Evolutionary conservation across 1,284 basidiomycete genomes (phyloP).

Genomic region (Ceratobasidium sp.): DNA sequence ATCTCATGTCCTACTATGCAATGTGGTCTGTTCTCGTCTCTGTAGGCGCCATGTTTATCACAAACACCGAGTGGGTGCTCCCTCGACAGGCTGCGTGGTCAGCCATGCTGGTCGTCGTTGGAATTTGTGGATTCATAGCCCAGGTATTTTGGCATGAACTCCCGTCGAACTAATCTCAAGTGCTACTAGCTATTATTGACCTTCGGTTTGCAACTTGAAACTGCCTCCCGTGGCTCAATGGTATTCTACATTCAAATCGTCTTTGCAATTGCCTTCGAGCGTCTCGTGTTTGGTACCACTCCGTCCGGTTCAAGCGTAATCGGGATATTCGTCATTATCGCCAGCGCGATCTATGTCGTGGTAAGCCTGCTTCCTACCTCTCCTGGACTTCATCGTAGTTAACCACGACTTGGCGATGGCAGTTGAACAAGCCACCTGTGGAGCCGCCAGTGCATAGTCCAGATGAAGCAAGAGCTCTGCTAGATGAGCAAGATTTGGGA

Average conservation of each 20-base stretch:
- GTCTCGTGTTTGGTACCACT: conserved; percentile 61
- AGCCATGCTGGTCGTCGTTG: conserved; percentile 34
- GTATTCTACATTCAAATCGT: conserved; percentile 70
- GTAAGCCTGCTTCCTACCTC: conserved; percentile 47
- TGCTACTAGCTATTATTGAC: conserved; percentile 58
- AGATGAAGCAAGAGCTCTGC: too few species aligned
- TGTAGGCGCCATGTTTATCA: conserved; percentile 48
- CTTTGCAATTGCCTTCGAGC: conserved; percentile 64
- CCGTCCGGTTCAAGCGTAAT: conserved; percentile 62
- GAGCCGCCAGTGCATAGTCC: too few species aligned
- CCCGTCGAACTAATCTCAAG: background rate
- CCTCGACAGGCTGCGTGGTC: conserved; percentile 27
- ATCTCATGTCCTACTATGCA: conserved; percentile 55
- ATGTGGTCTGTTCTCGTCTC: conserved; percentile 36
- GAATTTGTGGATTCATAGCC: conserved; percentile 38
- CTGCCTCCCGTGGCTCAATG: conserved; percentile 65
- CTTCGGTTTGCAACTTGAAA: conserved; percentile 69
- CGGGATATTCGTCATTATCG: conserved; percentile 64
- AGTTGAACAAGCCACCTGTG: too few species aligned
- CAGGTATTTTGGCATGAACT: conserved; percentile 33
- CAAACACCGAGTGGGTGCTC: background rate
- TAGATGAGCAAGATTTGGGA: too few species aligned
- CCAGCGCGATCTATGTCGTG: conserved; percentile 66
- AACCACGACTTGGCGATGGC: too few species aligned
- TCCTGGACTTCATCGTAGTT: too few species aligned